Percentiles rank a stretch among this genome's conserved stretches.
These are phyloP conservation scores for Pisolithus thermaeus DNA, from an alignment of 1,284 basidiomycete species.

Conservation along the genomic window DNA sequence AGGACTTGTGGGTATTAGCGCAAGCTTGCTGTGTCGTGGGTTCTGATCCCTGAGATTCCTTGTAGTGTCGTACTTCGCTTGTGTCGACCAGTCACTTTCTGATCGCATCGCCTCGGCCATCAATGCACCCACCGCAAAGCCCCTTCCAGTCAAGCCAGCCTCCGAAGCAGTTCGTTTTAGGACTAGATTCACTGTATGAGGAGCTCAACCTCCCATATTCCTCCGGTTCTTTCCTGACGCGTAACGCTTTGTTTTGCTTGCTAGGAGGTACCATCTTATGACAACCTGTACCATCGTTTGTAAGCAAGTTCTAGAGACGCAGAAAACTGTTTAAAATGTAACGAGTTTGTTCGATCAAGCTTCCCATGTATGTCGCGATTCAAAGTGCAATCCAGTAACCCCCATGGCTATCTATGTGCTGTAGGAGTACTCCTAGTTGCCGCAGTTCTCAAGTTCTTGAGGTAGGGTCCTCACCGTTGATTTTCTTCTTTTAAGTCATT, in stretches of 20 bases:
- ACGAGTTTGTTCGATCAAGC: background rate
- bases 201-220: background rate
- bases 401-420: background rate
- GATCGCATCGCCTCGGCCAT: slow-evolving; percentile 73
- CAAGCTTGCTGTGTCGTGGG: background rate
- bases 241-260: background rate
- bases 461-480: too few relatives aligned
- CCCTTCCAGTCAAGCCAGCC: slow-evolving; percentile 61
- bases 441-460: too few relatives aligned
- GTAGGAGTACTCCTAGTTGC: background rate
- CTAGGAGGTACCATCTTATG: background rate
- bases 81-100: slow-evolving; percentile 67
- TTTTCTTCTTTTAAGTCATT: too few relatives aligned
- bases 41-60: slow-evolving; percentile 4
- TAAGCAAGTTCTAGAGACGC: background rate
- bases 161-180: slow-evolving; percentile 51
- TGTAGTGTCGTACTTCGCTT: slow-evolving; percentile 74
- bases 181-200: slow-evolving; percentile 15
- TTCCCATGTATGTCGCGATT: background rate
- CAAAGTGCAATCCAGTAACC: background rate
- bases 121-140: slow-evolving; percentile 50
- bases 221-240: background rate
- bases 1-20: slow-evolving; percentile 54
- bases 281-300: background rate
- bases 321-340: background rate